Evolutionary conservation across 2,329 filamentous ascomycete species (phyloP), one percentile per base, ranked within the genome.

Genomic region (Xylaria sp.): DNA sequence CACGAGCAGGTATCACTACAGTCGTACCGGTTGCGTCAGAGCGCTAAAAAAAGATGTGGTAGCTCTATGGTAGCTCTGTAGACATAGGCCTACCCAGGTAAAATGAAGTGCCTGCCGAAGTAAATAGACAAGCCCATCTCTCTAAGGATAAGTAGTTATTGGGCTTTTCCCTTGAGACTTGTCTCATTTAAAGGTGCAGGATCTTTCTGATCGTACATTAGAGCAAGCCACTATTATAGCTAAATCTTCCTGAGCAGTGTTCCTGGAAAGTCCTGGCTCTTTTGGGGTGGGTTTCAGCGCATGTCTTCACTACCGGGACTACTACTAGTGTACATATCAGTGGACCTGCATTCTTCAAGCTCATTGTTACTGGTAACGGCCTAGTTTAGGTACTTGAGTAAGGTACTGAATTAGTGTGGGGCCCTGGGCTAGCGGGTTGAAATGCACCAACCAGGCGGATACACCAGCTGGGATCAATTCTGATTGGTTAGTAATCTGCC

Each of bases 361-460:
- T 10, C 34, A 37, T 59, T 50, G 15, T 50, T 9, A 66, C 57
- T 67, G 54, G 28, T 28, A 28, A 28, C 28, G 28, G 54, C n/a
- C 51, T 61, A 56, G 50, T 68, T 50, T 65, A 48, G 15, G 15
- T 46, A 48, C 48, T 20, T 48, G 46, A n/a, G 9, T 48, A 9
- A 48, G n/a, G 44, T 48, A 23, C 46, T 41, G 12, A 41, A 12
- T 2, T 15, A 41, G n/a, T 23, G n/a, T 48, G n/a, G 50, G 9
- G 7, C 13, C 18, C 28, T 15, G 25, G 50, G 23, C 13, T 54
- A 54, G 32, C 10, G 54, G 55, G 23, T n/a, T 25, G 23, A 20
- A 25, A 12, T 63, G 55, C 54, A 56, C 68, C 64, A 67, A 64
- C 64, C 48, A 70, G 63, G 59, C 59, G 54, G 68, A 64, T 67